phyloP scores from a whole-genome alignment of 768 basidiomycete genomes.

The Russula sp. region DNA sequence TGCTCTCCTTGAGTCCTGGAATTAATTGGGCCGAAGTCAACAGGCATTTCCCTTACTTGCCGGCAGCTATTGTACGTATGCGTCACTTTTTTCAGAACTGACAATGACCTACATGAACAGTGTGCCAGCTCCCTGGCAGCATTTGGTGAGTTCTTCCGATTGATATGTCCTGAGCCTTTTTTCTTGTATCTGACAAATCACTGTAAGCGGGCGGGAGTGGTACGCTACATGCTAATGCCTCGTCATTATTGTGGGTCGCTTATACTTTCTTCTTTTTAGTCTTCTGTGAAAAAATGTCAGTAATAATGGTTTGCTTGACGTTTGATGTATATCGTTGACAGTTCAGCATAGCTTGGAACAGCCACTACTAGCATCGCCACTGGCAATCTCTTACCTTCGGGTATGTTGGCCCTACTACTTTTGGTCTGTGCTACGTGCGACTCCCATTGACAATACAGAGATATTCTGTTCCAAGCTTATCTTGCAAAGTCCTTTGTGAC shows the following conservation, averaged over 20 bases:
- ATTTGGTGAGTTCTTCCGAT: background rate
- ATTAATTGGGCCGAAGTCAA: background rate
- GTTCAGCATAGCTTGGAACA: background rate
- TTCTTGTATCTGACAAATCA: background rate
- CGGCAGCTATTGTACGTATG: background rate
- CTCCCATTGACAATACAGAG: background rate
- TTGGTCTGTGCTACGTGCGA: background rate
- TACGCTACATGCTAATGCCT: background rate
- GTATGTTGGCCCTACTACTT: background rate
- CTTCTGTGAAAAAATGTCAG: background rate
- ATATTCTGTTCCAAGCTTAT: background rate
- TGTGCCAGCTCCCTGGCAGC: background rate
- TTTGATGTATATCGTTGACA: background rate
- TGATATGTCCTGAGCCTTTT: background rate
- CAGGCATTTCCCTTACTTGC: background rate
- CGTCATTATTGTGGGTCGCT: background rate
- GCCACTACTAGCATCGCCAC: background rate
- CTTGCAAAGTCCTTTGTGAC: slow-evolving; percentile 1
- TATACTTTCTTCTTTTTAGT: background rate
- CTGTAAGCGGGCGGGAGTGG: background rate
- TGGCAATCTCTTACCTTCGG: too few species aligned
- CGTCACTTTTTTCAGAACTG: background rate
- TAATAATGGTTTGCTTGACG: background rate
- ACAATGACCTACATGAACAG: background rate
- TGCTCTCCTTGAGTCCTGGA: background rate